Percentiles rank a stretch among this genome's conserved stretches.
These are phyloP conservation scores for Lactarius trivialis DNA, from an alignment of 768 basidiomycete species.

Conservation along the genomic window DNA sequence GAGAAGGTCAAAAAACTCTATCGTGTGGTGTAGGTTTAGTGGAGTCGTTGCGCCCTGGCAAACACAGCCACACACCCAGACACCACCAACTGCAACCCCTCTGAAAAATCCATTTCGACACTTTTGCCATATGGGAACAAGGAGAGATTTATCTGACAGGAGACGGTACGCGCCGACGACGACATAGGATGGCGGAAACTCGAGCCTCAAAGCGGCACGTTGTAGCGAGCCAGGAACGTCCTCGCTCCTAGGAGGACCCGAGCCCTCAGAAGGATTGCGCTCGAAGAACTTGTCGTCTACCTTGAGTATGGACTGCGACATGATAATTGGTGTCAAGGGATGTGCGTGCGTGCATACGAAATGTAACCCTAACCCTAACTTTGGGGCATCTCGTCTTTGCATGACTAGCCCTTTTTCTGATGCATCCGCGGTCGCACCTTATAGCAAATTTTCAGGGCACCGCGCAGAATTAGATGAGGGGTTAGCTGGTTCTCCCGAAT, in stretches of 20 bases:
- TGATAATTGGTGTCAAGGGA: neutral
- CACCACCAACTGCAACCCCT: slow-evolving; percentile 58
- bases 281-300: neutral
- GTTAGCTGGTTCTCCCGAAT: neutral
- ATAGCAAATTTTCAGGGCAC: neutral
- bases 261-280: slow-evolving; percentile 5
- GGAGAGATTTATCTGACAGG: slow-evolving; percentile 62
- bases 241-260: neutral
- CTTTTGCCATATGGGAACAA: slow-evolving; percentile 77
- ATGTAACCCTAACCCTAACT: neutral
- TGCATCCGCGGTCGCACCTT: neutral
- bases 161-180: slow-evolving; percentile 81
- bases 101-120: slow-evolving; percentile 70
- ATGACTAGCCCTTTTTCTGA: neutral
- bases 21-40: neutral
- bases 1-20: slow-evolving; percentile 64
- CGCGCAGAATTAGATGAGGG: neutral
- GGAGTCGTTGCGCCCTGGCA: neutral
- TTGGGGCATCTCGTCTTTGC: neutral
- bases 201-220: slow-evolving; percentile 53
- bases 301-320: slow-evolving; percentile 8
- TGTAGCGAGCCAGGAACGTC: slow-evolving; percentile 31
- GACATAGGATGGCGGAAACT: slow-evolving; percentile 78
- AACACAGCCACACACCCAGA: slow-evolving; percentile 49
- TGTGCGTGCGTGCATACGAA: neutral